A percentile compares a stretch with the other conserved stretches of the same genome.
phyloP scores from a whole-genome alignment of 768 basidiomycete species.

The Russula emetica region DNA sequence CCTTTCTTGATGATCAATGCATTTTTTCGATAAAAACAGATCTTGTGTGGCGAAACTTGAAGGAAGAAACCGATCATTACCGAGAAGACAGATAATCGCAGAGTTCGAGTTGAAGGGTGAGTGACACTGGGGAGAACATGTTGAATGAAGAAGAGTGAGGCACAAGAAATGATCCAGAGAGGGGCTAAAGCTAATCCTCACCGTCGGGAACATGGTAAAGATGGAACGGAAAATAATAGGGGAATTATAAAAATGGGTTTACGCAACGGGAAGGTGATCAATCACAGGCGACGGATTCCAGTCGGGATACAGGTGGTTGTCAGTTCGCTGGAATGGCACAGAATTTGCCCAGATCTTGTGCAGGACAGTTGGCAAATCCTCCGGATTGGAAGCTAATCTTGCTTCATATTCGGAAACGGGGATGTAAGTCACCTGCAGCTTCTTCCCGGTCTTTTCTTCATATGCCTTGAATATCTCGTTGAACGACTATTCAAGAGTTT shows the following conservation, averaged over 20 bases:
- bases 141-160: too few relatives aligned
- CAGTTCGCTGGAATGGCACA: conserved; percentile 2
- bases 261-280: conserved; percentile 8
- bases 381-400: conserved; percentile 13
- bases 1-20: too few relatives aligned
- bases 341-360: conserved; percentile 16
- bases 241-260: not conserved
- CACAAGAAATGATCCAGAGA: too few relatives aligned
- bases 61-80: too few relatives aligned
- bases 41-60: too few relatives aligned
- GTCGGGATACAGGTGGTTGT: conserved; percentile 27
- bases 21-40: too few relatives aligned
- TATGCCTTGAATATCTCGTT: conserved; percentile 28
- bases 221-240: too few relatives aligned
- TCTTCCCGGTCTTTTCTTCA: conserved; percentile 24
- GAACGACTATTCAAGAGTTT: conserved; percentile 11
- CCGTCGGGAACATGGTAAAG: too few relatives aligned
- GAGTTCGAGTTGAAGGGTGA: too few relatives aligned
- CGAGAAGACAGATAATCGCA: too few relatives aligned
- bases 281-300: conserved; percentile 27
- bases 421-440: conserved; percentile 24
- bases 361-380: conserved; percentile 4
- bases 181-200: too few relatives aligned
- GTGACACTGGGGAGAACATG: too few relatives aligned
- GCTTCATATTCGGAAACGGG: conserved; percentile 19